These are phyloP conservation scores for Parietaria judaica DNA, from an alignment of 306 rosid genomes.

Conservation along the genomic window DNA sequence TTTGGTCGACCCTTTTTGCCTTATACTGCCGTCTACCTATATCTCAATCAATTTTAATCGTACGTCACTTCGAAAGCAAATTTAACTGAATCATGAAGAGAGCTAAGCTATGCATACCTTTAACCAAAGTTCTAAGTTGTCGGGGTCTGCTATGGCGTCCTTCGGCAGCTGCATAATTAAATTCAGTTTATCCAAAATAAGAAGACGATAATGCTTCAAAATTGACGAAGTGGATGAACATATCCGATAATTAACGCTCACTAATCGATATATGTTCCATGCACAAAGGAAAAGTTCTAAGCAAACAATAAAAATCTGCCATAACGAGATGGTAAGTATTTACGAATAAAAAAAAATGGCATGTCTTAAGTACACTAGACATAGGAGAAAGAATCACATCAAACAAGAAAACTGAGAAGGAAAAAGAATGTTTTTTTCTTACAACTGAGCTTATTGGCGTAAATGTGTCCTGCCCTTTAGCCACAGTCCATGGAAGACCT, in stretches of 20 bases:
- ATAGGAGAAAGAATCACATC: constrained; percentile 15
- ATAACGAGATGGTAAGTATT: too few relatives aligned
- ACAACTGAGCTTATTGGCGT: constrained; percentile 82
- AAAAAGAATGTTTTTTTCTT: constrained; percentile 22
- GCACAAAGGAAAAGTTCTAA: too few relatives aligned
- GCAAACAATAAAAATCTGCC: too few relatives aligned
- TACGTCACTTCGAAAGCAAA: not conserved
- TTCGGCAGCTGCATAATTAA: constrained; percentile 57
- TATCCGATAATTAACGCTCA: not conserved
- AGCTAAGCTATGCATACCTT: constrained; percentile 47
- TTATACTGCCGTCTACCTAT: constrained; percentile 77
- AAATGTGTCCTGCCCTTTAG: constrained; percentile 95
- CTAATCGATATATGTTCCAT: too few relatives aligned
- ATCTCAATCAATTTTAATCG: constrained; percentile 15
- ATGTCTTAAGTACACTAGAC: not conserved
- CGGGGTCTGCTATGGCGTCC: constrained; percentile 66
- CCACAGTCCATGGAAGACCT: constrained; percentile 94
- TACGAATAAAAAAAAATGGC: too few relatives aligned
- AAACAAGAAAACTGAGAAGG: not conserved
- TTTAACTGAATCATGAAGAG: constrained; percentile 2
- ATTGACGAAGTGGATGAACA: constrained; percentile 1
- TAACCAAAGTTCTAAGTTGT: constrained; percentile 75
- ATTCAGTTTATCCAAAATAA: constrained; percentile 9
- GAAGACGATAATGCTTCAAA: constrained; percentile 2
- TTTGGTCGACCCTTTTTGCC: constrained; percentile 93